These are phyloP conservation scores for Cenchrus americanus DNA, from an alignment of 176 grass and related monocot genomes.

Conservation along the genomic window DNA sequence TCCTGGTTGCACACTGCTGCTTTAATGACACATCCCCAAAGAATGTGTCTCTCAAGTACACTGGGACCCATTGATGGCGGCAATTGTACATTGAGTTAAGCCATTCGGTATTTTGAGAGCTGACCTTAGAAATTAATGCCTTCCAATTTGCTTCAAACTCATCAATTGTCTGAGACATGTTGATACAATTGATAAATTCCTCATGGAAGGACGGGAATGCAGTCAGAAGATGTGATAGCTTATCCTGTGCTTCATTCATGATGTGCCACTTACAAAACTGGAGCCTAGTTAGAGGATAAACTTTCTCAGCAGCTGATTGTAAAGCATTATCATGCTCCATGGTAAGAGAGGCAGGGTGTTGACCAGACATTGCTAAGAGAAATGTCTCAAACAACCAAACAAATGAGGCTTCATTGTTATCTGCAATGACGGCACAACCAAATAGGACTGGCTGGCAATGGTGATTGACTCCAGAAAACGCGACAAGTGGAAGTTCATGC, in stretches of 20 bases:
- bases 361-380: slow-evolving; percentile 61
- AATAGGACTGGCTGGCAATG: slow-evolving; percentile 64
- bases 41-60: slow-evolving; percentile 57
- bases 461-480: slow-evolving; percentile 64
- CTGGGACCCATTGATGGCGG: slow-evolving; percentile 58
- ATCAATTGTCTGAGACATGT: slow-evolving; percentile 49
- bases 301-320: slow-evolving; percentile 37
- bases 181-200: slow-evolving; percentile 44
- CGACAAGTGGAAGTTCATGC: slow-evolving; percentile 46
- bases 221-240: slow-evolving; percentile 44
- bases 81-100: slow-evolving; percentile 53
- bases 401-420: slow-evolving; percentile 56
- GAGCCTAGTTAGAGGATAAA: slow-evolving; percentile 47
- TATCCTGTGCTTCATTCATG: slow-evolving; percentile 43
- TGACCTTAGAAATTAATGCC: slow-evolving; percentile 47
- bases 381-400: slow-evolving; percentile 62
- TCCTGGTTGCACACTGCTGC: slow-evolving; percentile 54
- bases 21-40: slow-evolving; percentile 49
- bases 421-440: slow-evolving; percentile 54
- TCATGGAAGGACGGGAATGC: slow-evolving; percentile 48
- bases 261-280: slow-evolving; percentile 57
- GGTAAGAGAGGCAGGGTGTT: slow-evolving; percentile 52
- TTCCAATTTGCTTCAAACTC: slow-evolving; percentile 58
- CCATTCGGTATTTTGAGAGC: slow-evolving; percentile 39
- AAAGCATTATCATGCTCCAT: slow-evolving; percentile 39